Evolutionary conservation across 1,284 basidiomycete genomes (phyloP), one percentile per base, ranked within the genome.

Genomic region (Schizopora paradoxa): DNA sequence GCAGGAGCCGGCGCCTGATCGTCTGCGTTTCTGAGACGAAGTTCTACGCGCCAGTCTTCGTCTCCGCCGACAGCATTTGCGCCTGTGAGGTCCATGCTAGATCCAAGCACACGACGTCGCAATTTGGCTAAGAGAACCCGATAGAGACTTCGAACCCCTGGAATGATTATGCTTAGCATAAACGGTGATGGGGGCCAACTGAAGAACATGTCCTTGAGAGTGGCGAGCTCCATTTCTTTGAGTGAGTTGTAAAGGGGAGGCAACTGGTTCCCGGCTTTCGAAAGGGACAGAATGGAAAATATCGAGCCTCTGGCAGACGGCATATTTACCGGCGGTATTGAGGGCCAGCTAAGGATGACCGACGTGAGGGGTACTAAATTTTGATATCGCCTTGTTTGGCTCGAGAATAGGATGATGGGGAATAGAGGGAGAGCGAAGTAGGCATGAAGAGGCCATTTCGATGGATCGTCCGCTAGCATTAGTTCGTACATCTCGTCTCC

Each of bases 341-440:
- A 69, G 1, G 82, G 74, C 81, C 82, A 85, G 6, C 76, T 69
- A 32, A 86, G 72, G 38, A 86, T 69, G 43, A 85, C 61, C 3
- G 79, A 69, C 2, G 80, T 60, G 47, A 79, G 60, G 22, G 69
- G 82, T 47, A 68, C 59, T 59, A 70, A 54, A 62, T 74, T 64
- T 55, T 73, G 63, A 65, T 51, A 62, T 21, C 73, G 57, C 11
- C 77, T 69, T 4, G 79, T 67, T 39, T 79, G 73, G 32, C 83
- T 70, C n/a, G 72, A 59, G 43, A 82, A 61, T 53, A 82, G 72
- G 21, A 67, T 67, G 41, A 80, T 56, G 0, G 80, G 78, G 42
- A 82, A 72, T 28, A 79, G 56, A 4, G 77, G 85, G 11, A 90
- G 77, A 58, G 87, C 80, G 58, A 87, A 59, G 62, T 73, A 83